Evolutionary conservation across 208 protist species (phyloP).

Genomic region (Crithidia acanthocephali): DNA sequence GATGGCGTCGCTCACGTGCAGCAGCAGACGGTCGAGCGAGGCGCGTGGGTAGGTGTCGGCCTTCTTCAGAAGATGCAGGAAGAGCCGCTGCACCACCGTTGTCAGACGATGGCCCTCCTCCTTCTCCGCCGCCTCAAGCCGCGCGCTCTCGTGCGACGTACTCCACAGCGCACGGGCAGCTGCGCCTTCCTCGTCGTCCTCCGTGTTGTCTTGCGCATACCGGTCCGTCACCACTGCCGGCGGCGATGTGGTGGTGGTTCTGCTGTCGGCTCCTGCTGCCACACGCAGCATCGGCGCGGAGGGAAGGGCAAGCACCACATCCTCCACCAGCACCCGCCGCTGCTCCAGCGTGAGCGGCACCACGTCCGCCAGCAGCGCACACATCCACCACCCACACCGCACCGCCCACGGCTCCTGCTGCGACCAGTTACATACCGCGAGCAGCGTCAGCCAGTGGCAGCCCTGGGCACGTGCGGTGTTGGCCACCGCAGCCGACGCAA

Average conservation of each 20-base stretch:
- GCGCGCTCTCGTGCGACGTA: not conserved
- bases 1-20: slow-evolving; percentile 58
- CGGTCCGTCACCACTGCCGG: not conserved
- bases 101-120: slow-evolving; percentile 10
- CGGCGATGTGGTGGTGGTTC: not conserved
- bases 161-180: not conserved
- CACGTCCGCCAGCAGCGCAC: slow-evolving; percentile 54
- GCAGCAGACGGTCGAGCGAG: slow-evolving; percentile 31
- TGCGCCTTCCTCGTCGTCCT: not conserved
- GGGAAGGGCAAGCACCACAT: slow-evolving; percentile 58
- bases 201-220: too few relatives aligned
- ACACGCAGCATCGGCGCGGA: slow-evolving; percentile 20
- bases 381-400: slow-evolving; percentile 64
- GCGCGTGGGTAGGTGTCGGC: slow-evolving; percentile 35
- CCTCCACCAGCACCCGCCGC: slow-evolving; percentile 44
- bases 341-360: slow-evolving; percentile 39
- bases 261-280: slow-evolving; percentile 4
- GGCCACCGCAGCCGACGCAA: slow-evolving; percentile 39
- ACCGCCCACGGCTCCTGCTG: slow-evolving; percentile 31
- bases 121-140: not conserved
- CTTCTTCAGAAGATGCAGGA: slow-evolving; percentile 55
- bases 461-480: slow-evolving; percentile 53
- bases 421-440: slow-evolving; percentile 48
- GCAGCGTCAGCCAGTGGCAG: slow-evolving; percentile 51
- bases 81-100: slow-evolving; percentile 41